phyloP scores from a whole-genome alignment of 495 filamentous ascomycete genomes.

The Hypomontagnella submonticulosa region DNA sequence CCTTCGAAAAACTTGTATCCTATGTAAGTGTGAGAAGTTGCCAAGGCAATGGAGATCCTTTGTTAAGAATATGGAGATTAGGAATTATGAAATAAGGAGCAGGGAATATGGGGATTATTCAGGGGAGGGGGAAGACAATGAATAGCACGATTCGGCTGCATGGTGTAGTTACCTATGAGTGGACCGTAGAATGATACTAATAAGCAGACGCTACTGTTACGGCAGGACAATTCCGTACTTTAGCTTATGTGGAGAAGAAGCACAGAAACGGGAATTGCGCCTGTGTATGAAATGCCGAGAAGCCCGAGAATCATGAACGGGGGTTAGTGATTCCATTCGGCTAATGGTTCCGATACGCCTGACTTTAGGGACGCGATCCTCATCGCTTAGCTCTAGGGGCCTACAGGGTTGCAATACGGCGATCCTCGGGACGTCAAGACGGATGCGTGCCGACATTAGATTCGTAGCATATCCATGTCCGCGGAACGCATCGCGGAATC shows the following conservation, averaged over 20 bases:
- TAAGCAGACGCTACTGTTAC: constrained; percentile 9
- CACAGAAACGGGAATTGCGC: constrained; percentile 20
- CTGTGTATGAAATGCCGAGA: constrained; percentile 27
- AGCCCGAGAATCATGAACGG: constrained; percentile 29
- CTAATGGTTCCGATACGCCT: constrained; percentile 30
- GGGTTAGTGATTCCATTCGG: constrained; percentile 35
- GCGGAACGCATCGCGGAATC: constrained; percentile 2
- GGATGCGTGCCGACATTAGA: constrained; percentile 8
- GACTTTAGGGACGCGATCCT: constrained; percentile 19
- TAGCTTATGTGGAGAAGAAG: constrained; percentile 26
- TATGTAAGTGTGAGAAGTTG: not conserved
- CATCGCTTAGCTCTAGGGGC: not conserved
- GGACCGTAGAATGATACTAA: constrained; percentile 3
- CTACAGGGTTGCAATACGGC: not conserved
- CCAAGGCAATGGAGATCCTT: constrained; percentile 15
- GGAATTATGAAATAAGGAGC: not conserved
- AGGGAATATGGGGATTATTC: too few species aligned
- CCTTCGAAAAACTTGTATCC: too few species aligned
- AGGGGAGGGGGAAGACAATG: too few species aligned
- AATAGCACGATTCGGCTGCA: too few species aligned
- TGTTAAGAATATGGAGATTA: constrained; percentile 8
- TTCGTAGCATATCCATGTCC: constrained; percentile 5
- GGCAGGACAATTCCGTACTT: constrained; percentile 14
- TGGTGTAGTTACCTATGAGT: too few species aligned
- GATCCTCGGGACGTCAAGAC: constrained; percentile 9